These are phyloP conservation scores for Ceratobasidium sp. DNA, from an alignment of 1,284 basidiomycete species.

Conservation along the genomic window DNA sequence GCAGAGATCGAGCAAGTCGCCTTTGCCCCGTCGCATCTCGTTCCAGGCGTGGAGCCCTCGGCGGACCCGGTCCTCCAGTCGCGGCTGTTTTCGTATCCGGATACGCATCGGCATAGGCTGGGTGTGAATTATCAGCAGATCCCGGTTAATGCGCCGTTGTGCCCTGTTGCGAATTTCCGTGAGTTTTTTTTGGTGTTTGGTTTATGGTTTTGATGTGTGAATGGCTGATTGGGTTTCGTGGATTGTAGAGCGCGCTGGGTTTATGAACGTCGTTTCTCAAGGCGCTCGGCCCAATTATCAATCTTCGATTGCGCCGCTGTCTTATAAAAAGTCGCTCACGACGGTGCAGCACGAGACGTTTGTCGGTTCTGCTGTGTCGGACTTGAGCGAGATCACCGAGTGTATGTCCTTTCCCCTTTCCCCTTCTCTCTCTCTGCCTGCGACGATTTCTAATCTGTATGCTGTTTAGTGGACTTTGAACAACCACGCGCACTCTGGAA, in stretches of 20 bases:
- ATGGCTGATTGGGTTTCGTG: neutral
- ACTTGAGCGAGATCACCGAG: constrained; percentile 84
- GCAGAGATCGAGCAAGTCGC: constrained; percentile 78
- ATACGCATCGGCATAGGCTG: constrained; percentile 89
- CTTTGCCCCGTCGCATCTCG: constrained; percentile 87
- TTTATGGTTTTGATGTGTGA: neutral
- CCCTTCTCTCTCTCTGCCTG: neutral
- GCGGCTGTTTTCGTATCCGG: constrained; percentile 95
- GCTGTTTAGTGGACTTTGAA: constrained; percentile 83
- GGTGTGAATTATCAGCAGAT: constrained; percentile 91
- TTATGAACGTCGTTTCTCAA: constrained; percentile 81
- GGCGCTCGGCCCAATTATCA: constrained; percentile 89
- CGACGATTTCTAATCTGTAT: neutral
- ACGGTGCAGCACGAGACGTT: constrained; percentile 78
- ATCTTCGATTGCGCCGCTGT: constrained; percentile 76
- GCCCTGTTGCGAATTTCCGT: constrained; percentile 86
- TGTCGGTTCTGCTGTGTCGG: constrained; percentile 77
- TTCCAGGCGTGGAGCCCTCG: constrained; percentile 90
- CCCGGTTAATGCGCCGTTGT: constrained; percentile 87
- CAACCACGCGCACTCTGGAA: constrained; percentile 86
- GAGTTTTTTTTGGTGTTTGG: constrained; percentile 41
- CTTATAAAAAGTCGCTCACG: constrained; percentile 65
- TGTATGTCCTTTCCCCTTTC: constrained; percentile 64
- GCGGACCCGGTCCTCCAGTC: constrained; percentile 93
- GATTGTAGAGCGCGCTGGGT: constrained; percentile 71